phyloP scores from a whole-genome alignment of 2,329 filamentous ascomycete genomes.

The Lasiodiplodia sp. region DNA sequence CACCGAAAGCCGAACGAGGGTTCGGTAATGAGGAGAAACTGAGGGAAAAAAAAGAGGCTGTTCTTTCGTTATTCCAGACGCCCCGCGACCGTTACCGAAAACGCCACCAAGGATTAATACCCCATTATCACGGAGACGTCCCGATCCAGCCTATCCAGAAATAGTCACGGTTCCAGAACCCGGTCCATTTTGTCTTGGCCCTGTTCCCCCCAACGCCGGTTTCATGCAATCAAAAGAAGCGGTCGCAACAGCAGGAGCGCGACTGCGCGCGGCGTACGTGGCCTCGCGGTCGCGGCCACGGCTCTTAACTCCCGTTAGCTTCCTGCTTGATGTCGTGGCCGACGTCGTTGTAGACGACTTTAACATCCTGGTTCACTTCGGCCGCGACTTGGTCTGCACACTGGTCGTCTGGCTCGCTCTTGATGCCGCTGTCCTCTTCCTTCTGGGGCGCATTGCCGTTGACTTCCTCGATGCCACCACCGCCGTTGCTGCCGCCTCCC shows the following conservation, averaged over 20 bases:
- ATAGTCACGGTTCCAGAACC: conserved; percentile 3
- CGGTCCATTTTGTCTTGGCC: neutral
- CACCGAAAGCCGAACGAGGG: neutral
- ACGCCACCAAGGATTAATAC: neutral
- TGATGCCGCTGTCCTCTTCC: conserved; percentile 11
- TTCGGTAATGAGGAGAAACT: conserved; percentile 1
- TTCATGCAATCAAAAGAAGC: conserved; percentile 1
- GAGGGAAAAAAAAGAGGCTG: neutral
- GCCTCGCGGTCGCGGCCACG: neutral
- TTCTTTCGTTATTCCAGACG: neutral
- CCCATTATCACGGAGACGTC: neutral
- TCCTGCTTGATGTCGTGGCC: conserved; percentile 2
- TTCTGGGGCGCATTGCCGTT: conserved; percentile 18
- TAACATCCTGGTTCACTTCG: conserved; percentile 13
- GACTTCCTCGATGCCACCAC: conserved; percentile 23
- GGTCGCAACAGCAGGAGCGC: neutral
- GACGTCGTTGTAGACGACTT: conserved; percentile 10
- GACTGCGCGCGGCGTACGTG: neutral
- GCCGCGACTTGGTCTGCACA: conserved; percentile 14
- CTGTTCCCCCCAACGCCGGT: neutral
- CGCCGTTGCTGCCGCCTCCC: neutral
- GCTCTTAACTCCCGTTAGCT: conserved; percentile 6
- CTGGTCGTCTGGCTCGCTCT: conserved; percentile 13
- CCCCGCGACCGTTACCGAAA: conserved; percentile 8
- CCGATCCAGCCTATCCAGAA: neutral